A percentile compares a stretch with the other conserved stretches of the same genome.
Evolutionary conservation across 75 land plant genomes (phyloP).

Genomic region (Ceratopteris richardii): DNA sequence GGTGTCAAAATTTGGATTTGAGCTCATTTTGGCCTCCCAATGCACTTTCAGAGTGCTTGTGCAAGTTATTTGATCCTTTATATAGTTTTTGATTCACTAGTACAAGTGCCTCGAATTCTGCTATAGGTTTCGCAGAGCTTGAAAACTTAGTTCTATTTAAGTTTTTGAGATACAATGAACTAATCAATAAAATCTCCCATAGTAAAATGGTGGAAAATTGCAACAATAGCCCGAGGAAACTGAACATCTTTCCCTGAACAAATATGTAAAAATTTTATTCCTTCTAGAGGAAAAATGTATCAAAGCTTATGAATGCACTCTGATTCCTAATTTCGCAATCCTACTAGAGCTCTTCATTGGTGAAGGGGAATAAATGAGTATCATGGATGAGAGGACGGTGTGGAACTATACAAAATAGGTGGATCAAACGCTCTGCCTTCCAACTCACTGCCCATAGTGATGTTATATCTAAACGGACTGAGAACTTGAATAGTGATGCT

Average conservation of each 20-base stretch:
- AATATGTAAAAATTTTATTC: conserved; percentile 63
- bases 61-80: too few relatives aligned
- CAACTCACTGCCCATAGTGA: too few relatives aligned
- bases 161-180: too few relatives aligned
- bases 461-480: too few relatives aligned
- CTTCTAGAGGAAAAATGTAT: conserved; percentile 45
- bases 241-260: conserved; percentile 67
- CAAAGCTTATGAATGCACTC: conserved; percentile 25
- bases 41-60: too few relatives aligned
- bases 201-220: conserved; percentile 66
- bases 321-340: conserved; percentile 30
- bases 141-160: too few relatives aligned
- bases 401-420: conserved; percentile 77
- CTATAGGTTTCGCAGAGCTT: too few relatives aligned
- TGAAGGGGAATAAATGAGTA: conserved; percentile 43
- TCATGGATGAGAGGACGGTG: conserved; percentile 74
- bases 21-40: too few relatives aligned
- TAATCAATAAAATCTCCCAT: conserved; percentile 89
- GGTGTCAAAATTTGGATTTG: too few relatives aligned
- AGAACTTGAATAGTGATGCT: too few relatives aligned
- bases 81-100: too few relatives aligned
- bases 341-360: conserved; percentile 41
- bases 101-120: too few relatives aligned
- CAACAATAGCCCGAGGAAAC: conserved; percentile 62
- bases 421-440: conserved; percentile 68